Evolutionary conservation across 1,284 basidiomycete species (phyloP), one percentile per base, ranked within the genome.

Genomic region (Vanrija sp.): DNA sequence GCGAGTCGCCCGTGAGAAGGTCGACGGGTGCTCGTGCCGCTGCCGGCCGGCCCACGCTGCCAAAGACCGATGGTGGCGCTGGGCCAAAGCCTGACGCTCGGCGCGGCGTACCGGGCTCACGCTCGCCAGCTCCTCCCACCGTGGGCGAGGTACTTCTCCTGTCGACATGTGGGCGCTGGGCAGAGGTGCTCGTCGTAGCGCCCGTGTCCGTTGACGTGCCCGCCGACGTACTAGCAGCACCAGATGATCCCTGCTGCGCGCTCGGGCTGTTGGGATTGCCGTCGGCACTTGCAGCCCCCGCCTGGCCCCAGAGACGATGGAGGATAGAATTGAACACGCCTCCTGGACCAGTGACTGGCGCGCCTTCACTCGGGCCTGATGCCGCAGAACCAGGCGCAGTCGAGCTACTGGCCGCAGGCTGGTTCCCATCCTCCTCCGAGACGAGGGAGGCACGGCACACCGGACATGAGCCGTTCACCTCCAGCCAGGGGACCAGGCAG

Each of bases 391-490:
- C 31, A 14, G 9, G 9, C 3, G 25, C 8, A 27, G 31, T 31
- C 12, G 31, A 31, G 31, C 24, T 25, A 25, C 24, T 14, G 15
- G 31, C 31, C 9, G 31, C 31, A 31, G 23, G 38, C 18, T 20
- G n/a, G 31, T 51, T 35, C 12, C 22, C 41, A 4, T 20, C n/a
- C 45, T 20, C n/a, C 45, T 43, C 48, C n/a, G 45, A 38, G 16
- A 53, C 51, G 23, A 49, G 54, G 0, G 73, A 73, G 60, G 73
- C 73, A 20, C 73, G 73, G 47, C 74, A 76, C 8, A 74, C 72
- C 0, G 75, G 75, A 61, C 75, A 76, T 6, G 71, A 70, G 3
- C 75, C 75, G 53, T 76, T 76, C 12, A 59, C 56, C 57, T 69
- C 64, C 8, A 76, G 60, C 75, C 75, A 76, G 2, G 73, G 73